Evolutionary conservation across 2,329 filamentous ascomycete species (phyloP).

Genomic region (Venturia carpophila): DNA sequence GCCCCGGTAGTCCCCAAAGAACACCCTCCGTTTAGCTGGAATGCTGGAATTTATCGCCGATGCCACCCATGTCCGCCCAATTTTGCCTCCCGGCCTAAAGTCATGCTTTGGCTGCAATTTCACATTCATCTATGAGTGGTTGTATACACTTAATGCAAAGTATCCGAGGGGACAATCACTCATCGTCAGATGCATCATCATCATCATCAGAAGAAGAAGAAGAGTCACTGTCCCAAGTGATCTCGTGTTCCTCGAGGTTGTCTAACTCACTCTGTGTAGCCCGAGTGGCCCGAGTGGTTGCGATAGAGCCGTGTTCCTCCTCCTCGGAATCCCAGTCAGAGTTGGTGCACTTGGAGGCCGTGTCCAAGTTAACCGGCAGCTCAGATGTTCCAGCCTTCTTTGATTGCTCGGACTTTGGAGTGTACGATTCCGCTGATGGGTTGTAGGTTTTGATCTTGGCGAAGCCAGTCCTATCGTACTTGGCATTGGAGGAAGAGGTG

Average conservation of each 20-base stretch:
- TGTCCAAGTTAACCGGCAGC: background rate
- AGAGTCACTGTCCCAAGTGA: background rate
- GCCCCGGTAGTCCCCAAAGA: background rate
- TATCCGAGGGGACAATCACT: background rate
- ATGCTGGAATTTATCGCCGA: background rate
- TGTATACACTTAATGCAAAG: background rate
- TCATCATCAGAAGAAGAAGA: background rate
- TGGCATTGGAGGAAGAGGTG: slow-evolving; percentile 25
- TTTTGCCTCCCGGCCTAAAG: background rate
- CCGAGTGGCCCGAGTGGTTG: background rate
- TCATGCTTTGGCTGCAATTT: background rate
- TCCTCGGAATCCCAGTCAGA: slow-evolving; percentile 1
- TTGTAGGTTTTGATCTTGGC: slow-evolving; percentile 29
- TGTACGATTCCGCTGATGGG: slow-evolving; percentile 20
- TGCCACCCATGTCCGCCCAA: background rate
- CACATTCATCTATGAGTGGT: background rate
- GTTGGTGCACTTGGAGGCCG: background rate
- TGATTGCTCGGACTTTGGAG: slow-evolving; percentile 18
- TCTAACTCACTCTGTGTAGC: background rate
- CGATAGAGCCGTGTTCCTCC: background rate
- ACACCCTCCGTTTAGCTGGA: background rate
- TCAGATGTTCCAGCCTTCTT: background rate
- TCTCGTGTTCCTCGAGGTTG: background rate
- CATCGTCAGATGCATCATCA: background rate
- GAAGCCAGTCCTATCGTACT: slow-evolving; percentile 22